A percentile compares a stretch with the other conserved stretches of the same genome.
phyloP scores from a whole-genome alignment of 2,329 filamentous ascomycete species.

The Pestalotiopsis sp. region DNA sequence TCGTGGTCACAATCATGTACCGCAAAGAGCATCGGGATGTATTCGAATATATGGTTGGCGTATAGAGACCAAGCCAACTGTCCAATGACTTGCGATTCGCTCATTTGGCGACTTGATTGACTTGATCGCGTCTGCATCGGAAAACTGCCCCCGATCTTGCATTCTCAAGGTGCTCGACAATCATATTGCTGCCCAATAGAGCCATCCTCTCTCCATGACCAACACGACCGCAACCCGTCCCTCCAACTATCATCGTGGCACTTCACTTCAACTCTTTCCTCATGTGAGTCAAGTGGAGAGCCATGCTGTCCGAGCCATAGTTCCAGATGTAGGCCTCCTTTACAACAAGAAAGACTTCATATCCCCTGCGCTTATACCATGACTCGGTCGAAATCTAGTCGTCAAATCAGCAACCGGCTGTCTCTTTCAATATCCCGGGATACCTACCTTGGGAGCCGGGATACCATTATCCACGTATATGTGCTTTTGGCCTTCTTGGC shows the following conservation, averaged over 20 bases:
- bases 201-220: not conserved
- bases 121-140: not conserved
- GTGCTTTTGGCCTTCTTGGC: conserved; percentile 20
- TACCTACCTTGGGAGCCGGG: conserved; percentile 26
- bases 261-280: not conserved
- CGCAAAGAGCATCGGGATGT: not conserved
- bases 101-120: not conserved
- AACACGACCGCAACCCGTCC: too few species aligned
- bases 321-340: not conserved
- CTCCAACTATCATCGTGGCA: not conserved
- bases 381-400: conserved; percentile 25
- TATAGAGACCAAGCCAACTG: not conserved
- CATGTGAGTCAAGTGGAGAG: conserved; percentile 9
- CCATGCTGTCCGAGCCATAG: not conserved
- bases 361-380: conserved; percentile 27
- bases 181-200: not conserved
- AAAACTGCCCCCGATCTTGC: not conserved
- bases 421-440: not conserved
- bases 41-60: not conserved
- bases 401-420: conserved; percentile 8
- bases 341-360: conserved; percentile 20
- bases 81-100: not conserved
- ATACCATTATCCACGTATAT: conserved; percentile 28
- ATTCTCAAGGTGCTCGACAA: not conserved
- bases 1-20: not conserved